phyloP scores from a whole-genome alignment of 108 stramenopile genomes.

The Cyclotella baltica region DNA sequence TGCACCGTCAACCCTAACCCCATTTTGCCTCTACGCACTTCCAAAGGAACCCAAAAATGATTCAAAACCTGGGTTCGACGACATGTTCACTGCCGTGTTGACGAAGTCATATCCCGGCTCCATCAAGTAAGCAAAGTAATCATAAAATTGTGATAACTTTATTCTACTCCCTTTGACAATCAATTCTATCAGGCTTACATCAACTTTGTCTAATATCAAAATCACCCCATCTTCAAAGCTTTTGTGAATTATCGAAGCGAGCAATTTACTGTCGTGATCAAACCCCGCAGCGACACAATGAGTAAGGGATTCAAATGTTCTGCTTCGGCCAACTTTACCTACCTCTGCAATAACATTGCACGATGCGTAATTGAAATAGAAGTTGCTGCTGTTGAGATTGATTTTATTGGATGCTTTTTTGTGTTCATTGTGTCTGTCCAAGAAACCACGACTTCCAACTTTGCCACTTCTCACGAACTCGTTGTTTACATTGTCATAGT shows the following conservation, averaged over 20 bases:
- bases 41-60: neutral
- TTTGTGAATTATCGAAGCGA: neutral
- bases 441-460: neutral
- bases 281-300: neutral
- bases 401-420: neutral
- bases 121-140: neutral
- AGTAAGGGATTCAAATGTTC: neutral
- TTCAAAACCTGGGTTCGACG: neutral
- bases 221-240: neutral
- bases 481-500: neutral
- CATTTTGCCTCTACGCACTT: no score
- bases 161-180: neutral
- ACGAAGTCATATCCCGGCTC: neutral
- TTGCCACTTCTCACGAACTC: conserved; percentile 3
- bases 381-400: conserved; percentile 4
- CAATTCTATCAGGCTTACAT: neutral
- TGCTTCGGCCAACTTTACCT: neutral
- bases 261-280: neutral
- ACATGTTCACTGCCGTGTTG: neutral
- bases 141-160: neutral
- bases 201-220: neutral
- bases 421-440: neutral
- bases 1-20: no score
- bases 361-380: neutral
- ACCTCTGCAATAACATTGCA: neutral